phyloP scores from a whole-genome alignment of 441 rosid genomes.

The Cnidoscolus chayamansa region DNA sequence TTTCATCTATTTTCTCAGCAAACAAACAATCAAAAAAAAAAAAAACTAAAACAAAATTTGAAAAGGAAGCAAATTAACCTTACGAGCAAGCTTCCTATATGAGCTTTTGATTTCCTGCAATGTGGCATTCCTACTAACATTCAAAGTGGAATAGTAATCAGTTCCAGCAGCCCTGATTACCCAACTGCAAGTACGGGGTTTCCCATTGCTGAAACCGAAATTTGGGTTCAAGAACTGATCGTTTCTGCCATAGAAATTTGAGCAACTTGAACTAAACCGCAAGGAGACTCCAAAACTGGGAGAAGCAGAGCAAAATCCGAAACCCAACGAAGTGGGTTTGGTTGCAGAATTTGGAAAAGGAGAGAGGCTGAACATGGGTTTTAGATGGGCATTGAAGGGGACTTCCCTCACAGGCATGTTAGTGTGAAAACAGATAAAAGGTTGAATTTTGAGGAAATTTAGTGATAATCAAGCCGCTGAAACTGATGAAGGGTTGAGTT shows the following conservation, averaged over 20 bases:
- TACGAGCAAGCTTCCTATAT: conserved; percentile 78
- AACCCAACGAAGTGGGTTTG: neutral
- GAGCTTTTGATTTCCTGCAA: conserved; percentile 70
- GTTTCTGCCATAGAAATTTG: conserved; percentile 10
- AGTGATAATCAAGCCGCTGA: neutral
- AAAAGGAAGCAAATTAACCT: conserved; percentile 41
- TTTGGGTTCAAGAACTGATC: conserved; percentile 3
- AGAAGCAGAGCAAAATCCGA: neutral
- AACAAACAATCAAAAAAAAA: neutral
- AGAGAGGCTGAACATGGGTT: neutral
- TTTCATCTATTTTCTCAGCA: neutral
- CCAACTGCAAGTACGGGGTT: conserved; percentile 28
- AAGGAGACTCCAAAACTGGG: neutral
- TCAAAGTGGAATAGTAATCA: conserved; percentile 65
- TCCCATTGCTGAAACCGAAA: conserved; percentile 18
- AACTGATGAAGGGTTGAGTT: neutral
- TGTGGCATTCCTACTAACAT: conserved; percentile 55
- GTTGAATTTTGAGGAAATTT: neutral
- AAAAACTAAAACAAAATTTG: neutral
- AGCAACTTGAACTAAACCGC: conserved; percentile 17
- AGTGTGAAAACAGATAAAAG: neutral
- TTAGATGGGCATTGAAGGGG: conserved; percentile 6
- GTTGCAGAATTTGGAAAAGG: neutral
- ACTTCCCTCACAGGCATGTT: conserved; percentile 8
- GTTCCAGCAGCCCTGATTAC: conserved; percentile 36